Conservation (phyloP, 2,329 filamentous ascomycete species). For the Botrytis aclada region DNA sequence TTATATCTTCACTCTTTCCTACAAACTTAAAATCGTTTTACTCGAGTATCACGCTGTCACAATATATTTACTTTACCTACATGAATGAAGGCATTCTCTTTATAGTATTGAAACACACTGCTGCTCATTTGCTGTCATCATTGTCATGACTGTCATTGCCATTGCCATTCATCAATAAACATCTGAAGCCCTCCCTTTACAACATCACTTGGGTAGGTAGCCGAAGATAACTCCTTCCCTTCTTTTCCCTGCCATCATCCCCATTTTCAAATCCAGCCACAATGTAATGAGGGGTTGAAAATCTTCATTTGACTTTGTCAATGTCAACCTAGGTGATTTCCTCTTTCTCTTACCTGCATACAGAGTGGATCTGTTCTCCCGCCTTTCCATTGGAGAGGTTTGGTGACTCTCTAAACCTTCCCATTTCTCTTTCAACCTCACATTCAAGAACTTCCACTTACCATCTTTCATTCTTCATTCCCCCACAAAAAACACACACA, state of each 20-base stretch:
- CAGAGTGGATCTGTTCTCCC: not conserved
- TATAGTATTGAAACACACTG: not conserved
- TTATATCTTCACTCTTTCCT: not conserved
- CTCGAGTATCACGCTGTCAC: not conserved
- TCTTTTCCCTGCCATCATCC: not conserved
- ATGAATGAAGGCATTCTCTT: not conserved
- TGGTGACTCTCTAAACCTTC: not conserved
- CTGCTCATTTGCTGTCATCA: too few species aligned
- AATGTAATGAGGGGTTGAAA: not conserved
- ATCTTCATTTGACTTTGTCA: not conserved
- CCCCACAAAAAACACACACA: not conserved
- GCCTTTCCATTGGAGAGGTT: not conserved
- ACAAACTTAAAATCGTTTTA: not conserved
- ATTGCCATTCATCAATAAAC: not conserved
- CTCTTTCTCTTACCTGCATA: not conserved
- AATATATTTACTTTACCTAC: not conserved
- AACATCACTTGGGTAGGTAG: not conserved
- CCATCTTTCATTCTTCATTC: not conserved
- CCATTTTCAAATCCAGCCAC: not conserved
- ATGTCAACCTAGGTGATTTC: not conserved
- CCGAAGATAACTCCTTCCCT: not conserved
- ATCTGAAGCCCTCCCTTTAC: not conserved
- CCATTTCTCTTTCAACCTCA: not conserved
- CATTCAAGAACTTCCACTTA: not conserved
- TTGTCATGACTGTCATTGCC: too few species aligned